Conservation (phyloP, 2,329 filamentous ascomycete species). For the Hortaea werneckii region DNA sequence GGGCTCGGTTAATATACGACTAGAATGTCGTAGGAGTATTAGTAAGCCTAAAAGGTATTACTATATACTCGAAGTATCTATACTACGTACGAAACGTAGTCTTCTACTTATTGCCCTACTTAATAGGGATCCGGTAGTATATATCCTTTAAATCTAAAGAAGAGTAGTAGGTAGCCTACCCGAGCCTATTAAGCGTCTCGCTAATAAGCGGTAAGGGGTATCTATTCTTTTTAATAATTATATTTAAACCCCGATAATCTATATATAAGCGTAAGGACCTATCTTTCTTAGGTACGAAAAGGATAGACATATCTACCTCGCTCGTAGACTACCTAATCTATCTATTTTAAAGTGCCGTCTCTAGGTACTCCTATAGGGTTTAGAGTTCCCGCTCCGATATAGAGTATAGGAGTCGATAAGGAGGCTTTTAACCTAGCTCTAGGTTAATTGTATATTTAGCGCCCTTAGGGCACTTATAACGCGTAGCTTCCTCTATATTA, state of each 20-base stretch:
- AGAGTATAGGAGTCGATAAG: constrained; percentile 6
- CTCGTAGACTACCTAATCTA: constrained; percentile 6
- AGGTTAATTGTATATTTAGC: constrained; percentile 8
- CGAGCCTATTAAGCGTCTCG: constrained; percentile 12
- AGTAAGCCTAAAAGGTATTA: constrained; percentile 17
- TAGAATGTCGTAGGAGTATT: constrained; percentile 15
- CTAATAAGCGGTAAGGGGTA: constrained; percentile 17
- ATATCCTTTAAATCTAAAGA: constrained; percentile 15
- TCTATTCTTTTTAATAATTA: constrained; percentile 19
- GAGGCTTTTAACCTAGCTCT: constrained; percentile 3
- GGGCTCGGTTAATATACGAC: constrained; percentile 18
- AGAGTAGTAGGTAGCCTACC: constrained; percentile 10
- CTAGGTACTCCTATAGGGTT: not conserved
- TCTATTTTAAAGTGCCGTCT: not conserved
- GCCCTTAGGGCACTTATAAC: not conserved
- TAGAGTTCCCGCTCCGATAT: constrained; percentile 3
- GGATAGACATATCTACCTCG: constrained; percentile 4
- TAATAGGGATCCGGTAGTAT: constrained; percentile 19
- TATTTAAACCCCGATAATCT: constrained; percentile 19
- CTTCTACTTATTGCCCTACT: constrained; percentile 17
- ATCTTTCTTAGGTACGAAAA: constrained; percentile 18
- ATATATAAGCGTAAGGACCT: constrained; percentile 11
- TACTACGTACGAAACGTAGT: constrained; percentile 13
- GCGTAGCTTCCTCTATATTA: not conserved
- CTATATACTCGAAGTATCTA: constrained; percentile 14